These are phyloP conservation scores for Lachancea quebecensis DNA, from an alignment of 805 yeast species.

Conservation along the genomic window DNA sequence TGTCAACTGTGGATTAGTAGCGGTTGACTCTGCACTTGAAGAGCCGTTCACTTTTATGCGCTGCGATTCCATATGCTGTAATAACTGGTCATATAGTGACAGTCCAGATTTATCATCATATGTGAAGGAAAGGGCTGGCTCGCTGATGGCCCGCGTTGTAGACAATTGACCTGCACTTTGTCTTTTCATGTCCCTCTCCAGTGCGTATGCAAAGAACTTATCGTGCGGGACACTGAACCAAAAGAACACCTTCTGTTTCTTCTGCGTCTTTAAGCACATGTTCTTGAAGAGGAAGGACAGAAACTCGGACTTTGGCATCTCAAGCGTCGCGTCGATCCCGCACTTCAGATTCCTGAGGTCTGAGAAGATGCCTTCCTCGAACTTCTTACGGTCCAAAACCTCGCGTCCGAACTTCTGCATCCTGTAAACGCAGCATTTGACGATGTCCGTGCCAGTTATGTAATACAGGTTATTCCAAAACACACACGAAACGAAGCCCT, in stretches of 20 bases:
- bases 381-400: slow-evolving; percentile 80
- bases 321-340: slow-evolving; percentile 81
- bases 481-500: slow-evolving; percentile 88
- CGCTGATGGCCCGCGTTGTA: slow-evolving; percentile 64
- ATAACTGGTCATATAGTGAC: slow-evolving; percentile 50
- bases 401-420: slow-evolving; percentile 86
- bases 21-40: slow-evolving; percentile 5
- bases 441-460: slow-evolving; percentile 94
- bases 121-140: slow-evolving; percentile 73
- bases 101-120: slow-evolving; percentile 44
- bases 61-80: slow-evolving; percentile 33
- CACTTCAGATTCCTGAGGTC: slow-evolving; percentile 82
- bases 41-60: slow-evolving; percentile 10
- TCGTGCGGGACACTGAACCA: slow-evolving; percentile 97
- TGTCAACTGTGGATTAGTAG: neutral
- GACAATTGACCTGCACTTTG: slow-evolving; percentile 56
- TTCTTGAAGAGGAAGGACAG: slow-evolving; percentile 78
- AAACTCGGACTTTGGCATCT: slow-evolving; percentile 79
- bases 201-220: slow-evolving; percentile 82
- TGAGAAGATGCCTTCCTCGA: slow-evolving; percentile 93
- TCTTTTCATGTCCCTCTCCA: slow-evolving; percentile 84
- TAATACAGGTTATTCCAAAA: slow-evolving; percentile 86
- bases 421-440: slow-evolving; percentile 81
- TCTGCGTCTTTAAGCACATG: slow-evolving; percentile 85
- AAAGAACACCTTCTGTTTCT: slow-evolving; percentile 92